Conservation (phyloP, 208 protist genomes). For the Leishmania braziliensis region DNA sequence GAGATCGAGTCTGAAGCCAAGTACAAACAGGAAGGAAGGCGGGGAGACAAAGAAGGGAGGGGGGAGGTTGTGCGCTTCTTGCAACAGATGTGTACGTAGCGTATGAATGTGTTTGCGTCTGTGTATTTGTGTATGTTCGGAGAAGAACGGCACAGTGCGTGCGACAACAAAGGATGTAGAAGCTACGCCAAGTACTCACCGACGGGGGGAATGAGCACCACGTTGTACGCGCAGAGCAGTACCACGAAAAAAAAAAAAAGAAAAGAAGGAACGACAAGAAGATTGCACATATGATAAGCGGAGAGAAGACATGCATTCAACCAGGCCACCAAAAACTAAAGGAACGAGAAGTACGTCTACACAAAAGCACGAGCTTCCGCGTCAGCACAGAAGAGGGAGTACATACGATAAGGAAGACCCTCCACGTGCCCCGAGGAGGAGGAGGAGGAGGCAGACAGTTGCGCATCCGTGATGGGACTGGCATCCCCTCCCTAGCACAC, state of each 20-base stretch:
- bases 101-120: neutral
- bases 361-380: neutral
- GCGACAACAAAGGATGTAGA: neutral
- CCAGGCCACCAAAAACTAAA: neutral
- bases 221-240: neutral
- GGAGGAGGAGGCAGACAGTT: neutral
- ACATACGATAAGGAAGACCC: neutral
- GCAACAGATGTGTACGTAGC: neutral
- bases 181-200: neutral
- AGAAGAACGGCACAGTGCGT: too few relatives aligned
- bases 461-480: neutral
- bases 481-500: neutral
- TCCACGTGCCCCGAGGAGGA: too few relatives aligned
- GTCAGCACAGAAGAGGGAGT: neutral
- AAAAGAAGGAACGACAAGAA: neutral
- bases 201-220: neutral
- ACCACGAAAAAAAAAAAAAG: neutral
- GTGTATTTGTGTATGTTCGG: too few relatives aligned
- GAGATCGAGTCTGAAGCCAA: neutral
- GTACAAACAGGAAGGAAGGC: neutral
- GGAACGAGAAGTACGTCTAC: neutral
- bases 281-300: neutral
- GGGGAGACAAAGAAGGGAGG: neutral
- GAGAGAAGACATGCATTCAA: neutral
- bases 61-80: neutral